Conservation (phyloP, 805 yeast genomes). For the Ogataea nakhonphanomensis region DNA sequence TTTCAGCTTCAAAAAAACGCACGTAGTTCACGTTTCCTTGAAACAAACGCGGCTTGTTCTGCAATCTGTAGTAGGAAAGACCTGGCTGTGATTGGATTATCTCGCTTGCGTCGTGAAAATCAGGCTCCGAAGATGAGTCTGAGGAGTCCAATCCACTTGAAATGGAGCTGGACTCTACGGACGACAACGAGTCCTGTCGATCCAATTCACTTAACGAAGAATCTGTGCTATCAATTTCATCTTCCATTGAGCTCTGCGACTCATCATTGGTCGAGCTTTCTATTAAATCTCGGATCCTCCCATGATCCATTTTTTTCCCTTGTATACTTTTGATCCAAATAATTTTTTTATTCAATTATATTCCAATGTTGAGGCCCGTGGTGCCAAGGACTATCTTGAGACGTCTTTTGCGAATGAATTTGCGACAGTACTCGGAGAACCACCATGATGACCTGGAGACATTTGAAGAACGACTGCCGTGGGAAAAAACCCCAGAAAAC, state of each 20-base stretch:
- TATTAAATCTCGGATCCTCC: background rate
- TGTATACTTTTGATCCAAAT: background rate
- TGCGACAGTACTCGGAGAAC: too few species aligned
- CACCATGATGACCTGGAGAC: too few species aligned
- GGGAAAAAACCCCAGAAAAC: constrained; percentile 8
- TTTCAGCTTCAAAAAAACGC: constrained; percentile 13
- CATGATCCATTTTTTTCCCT: constrained; percentile 2
- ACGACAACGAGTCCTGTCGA: background rate
- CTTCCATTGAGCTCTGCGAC: background rate
- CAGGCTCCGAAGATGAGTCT: constrained; percentile 1
- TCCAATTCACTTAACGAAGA: background rate
- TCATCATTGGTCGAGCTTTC: background rate
- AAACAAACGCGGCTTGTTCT: constrained; percentile 17
- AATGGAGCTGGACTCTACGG: background rate
- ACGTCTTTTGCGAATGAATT: background rate
- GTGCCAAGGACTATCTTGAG: background rate
- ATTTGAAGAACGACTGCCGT: constrained; percentile 7
- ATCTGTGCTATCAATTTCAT: background rate
- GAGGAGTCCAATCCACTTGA: background rate
- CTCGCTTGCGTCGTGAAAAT: constrained; percentile 9
- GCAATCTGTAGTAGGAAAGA: constrained; percentile 12
- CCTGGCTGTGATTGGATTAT: constrained; percentile 3
- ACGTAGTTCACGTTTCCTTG: constrained; percentile 24
- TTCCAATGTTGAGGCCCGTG: constrained; percentile 7
- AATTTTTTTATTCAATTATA: background rate